These are phyloP conservation scores for Haplosporangium sp. DNA, from an alignment of 371 early-diverging fungal species.

Conservation along the genomic window DNA sequence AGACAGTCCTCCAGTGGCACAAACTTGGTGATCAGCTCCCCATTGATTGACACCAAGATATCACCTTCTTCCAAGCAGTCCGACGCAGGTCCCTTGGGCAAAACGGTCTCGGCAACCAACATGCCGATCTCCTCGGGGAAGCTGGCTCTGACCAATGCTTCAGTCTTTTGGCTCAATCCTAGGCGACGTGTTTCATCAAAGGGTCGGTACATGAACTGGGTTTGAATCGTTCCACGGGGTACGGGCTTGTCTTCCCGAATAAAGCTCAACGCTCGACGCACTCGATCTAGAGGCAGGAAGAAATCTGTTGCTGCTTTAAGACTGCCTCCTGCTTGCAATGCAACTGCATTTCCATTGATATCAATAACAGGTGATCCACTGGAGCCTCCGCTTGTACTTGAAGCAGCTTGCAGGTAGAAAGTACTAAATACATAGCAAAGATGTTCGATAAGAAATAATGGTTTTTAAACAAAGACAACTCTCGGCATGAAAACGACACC, in stretches of 20 bases:
- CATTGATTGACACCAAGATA: slow-evolving; percentile 85
- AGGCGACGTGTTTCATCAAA: slow-evolving; percentile 83
- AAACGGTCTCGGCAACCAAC: slow-evolving; percentile 83
- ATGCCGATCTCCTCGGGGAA: slow-evolving; percentile 89
- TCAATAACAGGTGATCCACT: slow-evolving; percentile 92
- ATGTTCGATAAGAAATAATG: neutral
- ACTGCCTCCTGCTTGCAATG: slow-evolving; percentile 84
- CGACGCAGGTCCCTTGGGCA: slow-evolving; percentile 87
- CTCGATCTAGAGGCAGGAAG: slow-evolving; percentile 90
- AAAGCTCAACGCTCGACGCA: slow-evolving; percentile 80
- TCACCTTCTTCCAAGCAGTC: slow-evolving; percentile 87
- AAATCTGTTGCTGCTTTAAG: slow-evolving; percentile 90
- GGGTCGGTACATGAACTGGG: slow-evolving; percentile 80
- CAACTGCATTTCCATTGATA: slow-evolving; percentile 94
- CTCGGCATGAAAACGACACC: neutral
- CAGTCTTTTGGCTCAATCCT: slow-evolving; percentile 76
- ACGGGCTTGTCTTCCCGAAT: slow-evolving; percentile 77
- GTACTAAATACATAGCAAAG: slow-evolving; percentile 54
- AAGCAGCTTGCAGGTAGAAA: slow-evolving; percentile 84
- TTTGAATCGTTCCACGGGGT: slow-evolving; percentile 91
- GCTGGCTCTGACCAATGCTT: slow-evolving; percentile 72
- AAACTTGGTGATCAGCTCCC: slow-evolving; percentile 83
- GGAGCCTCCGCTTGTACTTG: slow-evolving; percentile 83
- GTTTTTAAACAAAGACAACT: neutral
- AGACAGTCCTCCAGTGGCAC: slow-evolving; percentile 82